These are phyloP conservation scores for Tricholomella constricta DNA, from an alignment of 768 basidiomycete genomes.

Conservation along the genomic window DNA sequence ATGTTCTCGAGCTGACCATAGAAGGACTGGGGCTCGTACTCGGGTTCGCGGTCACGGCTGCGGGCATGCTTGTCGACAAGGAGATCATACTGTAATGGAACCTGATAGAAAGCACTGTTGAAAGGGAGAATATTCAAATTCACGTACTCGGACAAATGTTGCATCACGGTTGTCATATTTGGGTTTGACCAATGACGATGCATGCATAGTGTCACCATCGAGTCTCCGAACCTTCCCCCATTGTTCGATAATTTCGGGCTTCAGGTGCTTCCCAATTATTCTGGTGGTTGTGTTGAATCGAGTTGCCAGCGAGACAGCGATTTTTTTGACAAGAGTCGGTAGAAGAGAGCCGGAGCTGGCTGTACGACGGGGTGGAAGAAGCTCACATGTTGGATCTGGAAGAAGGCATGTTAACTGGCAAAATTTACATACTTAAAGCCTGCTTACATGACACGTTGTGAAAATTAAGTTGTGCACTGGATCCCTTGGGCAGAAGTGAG, in stretches of 20 bases:
- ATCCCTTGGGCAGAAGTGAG: conserved; percentile 11
- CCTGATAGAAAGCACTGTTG: not conserved
- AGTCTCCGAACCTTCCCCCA: conserved; percentile 28
- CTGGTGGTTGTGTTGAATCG: conserved; percentile 7
- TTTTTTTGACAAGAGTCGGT: conserved; percentile 11
- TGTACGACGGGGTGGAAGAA: conserved; percentile 23
- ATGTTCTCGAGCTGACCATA: conserved; percentile 37
- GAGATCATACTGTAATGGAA: conserved; percentile 30
- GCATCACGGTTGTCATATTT: conserved; percentile 29
- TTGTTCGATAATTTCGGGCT: conserved; percentile 13
- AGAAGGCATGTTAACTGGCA: not conserved
- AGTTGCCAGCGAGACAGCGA: conserved; percentile 24
- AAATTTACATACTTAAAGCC: not conserved
- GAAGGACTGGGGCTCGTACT: conserved; percentile 21
- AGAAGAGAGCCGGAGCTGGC: not conserved
- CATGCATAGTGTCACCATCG: conserved; percentile 31
- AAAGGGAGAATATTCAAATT: not conserved
- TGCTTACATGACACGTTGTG: not conserved
- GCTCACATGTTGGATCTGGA: conserved; percentile 29
- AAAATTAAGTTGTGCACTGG: not conserved
- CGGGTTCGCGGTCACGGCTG: conserved; percentile 2
- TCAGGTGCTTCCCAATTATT: conserved; percentile 12
- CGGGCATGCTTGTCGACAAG: conserved; percentile 29
- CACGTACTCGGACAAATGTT: conserved; percentile 33
- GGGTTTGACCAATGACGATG: conserved; percentile 13